phyloP scores from a whole-genome alignment of 768 basidiomycete species.

The Tricholoma sp. region DNA sequence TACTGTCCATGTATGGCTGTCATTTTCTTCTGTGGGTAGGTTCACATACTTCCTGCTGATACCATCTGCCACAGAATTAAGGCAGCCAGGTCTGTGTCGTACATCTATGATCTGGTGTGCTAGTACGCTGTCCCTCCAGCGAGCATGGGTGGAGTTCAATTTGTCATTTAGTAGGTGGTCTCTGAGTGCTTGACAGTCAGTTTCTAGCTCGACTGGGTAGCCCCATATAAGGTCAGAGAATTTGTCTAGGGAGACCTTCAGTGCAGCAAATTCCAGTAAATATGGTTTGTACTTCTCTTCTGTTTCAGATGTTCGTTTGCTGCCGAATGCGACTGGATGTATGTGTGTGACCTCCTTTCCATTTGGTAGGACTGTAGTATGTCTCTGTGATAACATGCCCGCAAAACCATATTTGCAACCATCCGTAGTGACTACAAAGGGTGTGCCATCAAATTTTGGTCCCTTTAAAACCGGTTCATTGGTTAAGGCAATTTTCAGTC shows the following conservation, averaged over 20 bases:
- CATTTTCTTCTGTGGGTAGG: constrained; percentile 1
- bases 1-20: constrained; percentile 22
- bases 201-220: constrained; percentile 25
- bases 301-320: constrained; percentile 20
- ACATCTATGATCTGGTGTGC: constrained; percentile 22
- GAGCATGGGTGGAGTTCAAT: constrained; percentile 19
- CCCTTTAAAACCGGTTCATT: constrained; percentile 26
- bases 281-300: constrained; percentile 26
- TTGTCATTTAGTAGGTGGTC: constrained; percentile 22
- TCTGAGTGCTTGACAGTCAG: constrained; percentile 28
- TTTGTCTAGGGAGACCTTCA: constrained; percentile 26
- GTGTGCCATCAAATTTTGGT: constrained; percentile 27
- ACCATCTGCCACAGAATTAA: constrained; percentile 25
- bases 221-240: constrained; percentile 22
- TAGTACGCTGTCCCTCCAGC: constrained; percentile 19
- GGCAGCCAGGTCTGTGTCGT: constrained; percentile 15
- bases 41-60: constrained; percentile 16
- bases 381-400: constrained; percentile 24
- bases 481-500: constrained; percentile 26
- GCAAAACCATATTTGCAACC: constrained; percentile 26
- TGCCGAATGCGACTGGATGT: constrained; percentile 25
- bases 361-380: constrained; percentile 10
- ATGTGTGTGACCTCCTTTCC: constrained; percentile 10
- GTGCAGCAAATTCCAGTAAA: constrained; percentile 29
- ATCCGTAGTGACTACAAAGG: constrained; percentile 28